Evolutionary conservation across 1,284 basidiomycete genomes (phyloP), one percentile per base, ranked within the genome.

Genomic region (Moniliophthora roreri): DNA sequence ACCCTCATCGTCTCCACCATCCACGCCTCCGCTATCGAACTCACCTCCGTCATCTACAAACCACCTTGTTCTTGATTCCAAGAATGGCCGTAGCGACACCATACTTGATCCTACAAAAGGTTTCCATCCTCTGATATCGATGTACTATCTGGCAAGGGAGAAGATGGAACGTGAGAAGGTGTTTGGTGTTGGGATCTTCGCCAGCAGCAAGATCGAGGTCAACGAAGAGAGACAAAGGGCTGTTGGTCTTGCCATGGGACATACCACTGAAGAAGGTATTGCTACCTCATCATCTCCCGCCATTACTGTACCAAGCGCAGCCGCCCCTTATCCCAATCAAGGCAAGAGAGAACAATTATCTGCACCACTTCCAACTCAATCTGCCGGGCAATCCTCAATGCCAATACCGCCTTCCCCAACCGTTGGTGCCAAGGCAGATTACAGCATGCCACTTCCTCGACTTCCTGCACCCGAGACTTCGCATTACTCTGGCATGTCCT

Each of bases 141-240:
- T 99, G 72, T 99, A 99, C 68, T 98, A 89, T 74, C 84, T 99
- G 16, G 93, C 96, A 1, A 78, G 90, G 52, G 96, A 99, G 74
- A 98, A 98, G 78, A 81, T 95, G 68, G 95, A 98, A 65, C 79
- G 96, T 48, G 95, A 98, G 64, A 81, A 82, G 54, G 89, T 98
- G 3, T 98, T 95, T 69, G 96, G 96, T 0, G 87, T 89, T 1
- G 94, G 93, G 1, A 88, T 93, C 61, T 99, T 99, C 70, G 96
- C 96, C 1, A 93, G 85, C 51, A 98, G 95, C 51, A 53, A 26
- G 39, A 37, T 42, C 28, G 41, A 37, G 18, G 42, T 36, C 42
- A 51, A 56, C 16, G 44, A 48, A 8, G 48, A 38, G 23, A 37
- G 23, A 21, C 48, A 49, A 15, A 40, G 9, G 11, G 44, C 44